Evolutionary conservation across 2,329 filamentous ascomycete genomes (phyloP), one percentile per base, ranked within the genome.

Genomic region (Cordyceps tenuipes): DNA sequence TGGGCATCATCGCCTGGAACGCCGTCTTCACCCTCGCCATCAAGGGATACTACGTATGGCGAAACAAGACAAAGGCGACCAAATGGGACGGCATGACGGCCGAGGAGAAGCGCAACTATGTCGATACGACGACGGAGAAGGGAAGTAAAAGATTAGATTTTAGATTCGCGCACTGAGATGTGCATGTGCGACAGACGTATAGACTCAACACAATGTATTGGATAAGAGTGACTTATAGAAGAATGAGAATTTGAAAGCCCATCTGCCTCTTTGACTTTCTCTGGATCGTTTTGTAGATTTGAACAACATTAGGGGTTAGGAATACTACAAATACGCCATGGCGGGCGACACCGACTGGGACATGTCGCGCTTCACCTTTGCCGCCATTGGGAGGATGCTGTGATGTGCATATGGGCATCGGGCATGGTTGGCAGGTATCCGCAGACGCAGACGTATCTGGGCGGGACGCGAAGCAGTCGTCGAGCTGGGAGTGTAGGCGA

Each of bases 51-150:
- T 69, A 75, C 60, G 64, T 72, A 6, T 67, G 64, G 62, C 68
- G 72, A n/a, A 74, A 74, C 63, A 66, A 64, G 54, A 52, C 61
- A 19, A 71, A 74, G 46, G 74, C 75, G n/a, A 62, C 60, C 23
- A 70, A 69, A 26, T 82, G 80, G 79, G 67, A 73, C 19, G 67
- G 66, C 2, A 76, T 82, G 77, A 73, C 66, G 5, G 67, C 67
- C n/a, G 76, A 78, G 7, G 62, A 71, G 61, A 62, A 65, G 60
- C 31, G 60, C 3, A 49, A 62, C 1, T 72, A 72, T 52, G 60
- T 67, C 3, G 62, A 63, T 6, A 73, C 67, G 1, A 77, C 73
- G 4, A 68, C 64, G 5, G 72, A 76, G 23, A 69, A 73, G 41
- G 76, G 76, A 12, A 77, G 72, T 54, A 77, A 75, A 64, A 66